These are phyloP conservation scores for Wickerhamomyces xylosicus DNA, from an alignment of 805 yeast species.

Conservation along the genomic window DNA sequence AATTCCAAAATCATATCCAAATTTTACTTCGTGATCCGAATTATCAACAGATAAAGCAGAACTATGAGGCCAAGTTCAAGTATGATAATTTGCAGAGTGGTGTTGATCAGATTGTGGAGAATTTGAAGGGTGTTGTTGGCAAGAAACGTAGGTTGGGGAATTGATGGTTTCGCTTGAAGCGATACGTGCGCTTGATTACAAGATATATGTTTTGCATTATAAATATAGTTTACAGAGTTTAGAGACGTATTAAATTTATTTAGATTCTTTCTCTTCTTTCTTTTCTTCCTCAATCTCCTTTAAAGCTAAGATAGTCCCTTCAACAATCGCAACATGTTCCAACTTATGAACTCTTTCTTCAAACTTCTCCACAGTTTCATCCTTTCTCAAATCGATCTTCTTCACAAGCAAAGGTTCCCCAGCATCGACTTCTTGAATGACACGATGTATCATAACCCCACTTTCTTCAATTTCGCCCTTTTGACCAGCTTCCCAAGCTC, in stretches of 20 bases:
- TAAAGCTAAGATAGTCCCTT: constrained; percentile 68
- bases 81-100: no score
- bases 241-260: no score
- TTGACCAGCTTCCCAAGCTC: constrained; percentile 95
- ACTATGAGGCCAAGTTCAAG: constrained; percentile 42
- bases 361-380: constrained; percentile 71
- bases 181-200: no score
- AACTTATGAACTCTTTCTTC: constrained; percentile 72
- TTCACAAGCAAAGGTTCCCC: constrained; percentile 85
- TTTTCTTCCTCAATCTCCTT: constrained; percentile 9
- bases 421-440: constrained; percentile 90
- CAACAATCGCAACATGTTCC: constrained; percentile 90
- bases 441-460: constrained; percentile 95
- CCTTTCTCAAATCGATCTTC: constrained; percentile 59
- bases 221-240: no score
- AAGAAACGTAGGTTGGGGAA: no score
- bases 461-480: constrained; percentile 65
- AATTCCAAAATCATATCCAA: constrained; percentile 63
- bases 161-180: no score
- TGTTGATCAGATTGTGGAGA: no score
- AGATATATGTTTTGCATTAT: no score
- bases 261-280: neutral
- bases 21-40: constrained; percentile 68
- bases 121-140: no score
- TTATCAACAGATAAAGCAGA: constrained; percentile 55